Base-by-base conservation (phyloP, 2,329 filamentous ascomycete genomes). In the Cytospora piceae region DNA sequence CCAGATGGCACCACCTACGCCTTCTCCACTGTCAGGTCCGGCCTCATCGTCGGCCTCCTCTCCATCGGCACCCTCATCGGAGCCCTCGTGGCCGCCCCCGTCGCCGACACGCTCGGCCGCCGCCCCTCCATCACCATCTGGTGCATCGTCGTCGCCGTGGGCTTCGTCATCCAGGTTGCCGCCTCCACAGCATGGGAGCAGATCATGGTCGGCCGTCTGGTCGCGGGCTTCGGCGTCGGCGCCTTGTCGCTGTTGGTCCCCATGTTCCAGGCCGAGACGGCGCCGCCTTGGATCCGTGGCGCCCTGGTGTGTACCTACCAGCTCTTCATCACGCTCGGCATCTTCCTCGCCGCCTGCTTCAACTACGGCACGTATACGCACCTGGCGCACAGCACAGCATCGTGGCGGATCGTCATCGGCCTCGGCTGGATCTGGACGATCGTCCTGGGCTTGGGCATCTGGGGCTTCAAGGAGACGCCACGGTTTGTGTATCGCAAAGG, bases 211-310 rank as follows among this genome's bases (percentile, higher is more conserved):
- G 89, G 89, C 17, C 81, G 90, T 63, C 84, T 87, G 70, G 81
- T 90, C 20, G 85, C 87, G 17, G 90, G 89, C 60, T 78, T 91
- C 1, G 88, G 88, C 17, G 87, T 92, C 52, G 90, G 90, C 63
- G 85, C 84, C 0, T 75, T 91, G 1, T 87, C 84, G 12, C 83
- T 90, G 6, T 76, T 88, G 15, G 87, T 89, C 0, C 87, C 88
- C n/a, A 88, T 92, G 86, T 92, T 90, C 73, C 88, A 91, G 71
- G 85, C 85, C n/a, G 90, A 92, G 76, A 89, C 84, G 7, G 85
- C 87, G 0, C 90, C 90, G 0, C 82, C 86, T 17, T 87, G 86
- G 74, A 85, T 92, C 58, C 83, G 90, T 69, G 89, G 87, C 63
- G 81, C 85, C 5, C 81, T 91, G 68, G 85, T 92, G 58, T 83